Evolutionary conservation across 2,329 filamentous ascomycete genomes (phyloP).

Genomic region (Tolypocladium amazonense): DNA sequence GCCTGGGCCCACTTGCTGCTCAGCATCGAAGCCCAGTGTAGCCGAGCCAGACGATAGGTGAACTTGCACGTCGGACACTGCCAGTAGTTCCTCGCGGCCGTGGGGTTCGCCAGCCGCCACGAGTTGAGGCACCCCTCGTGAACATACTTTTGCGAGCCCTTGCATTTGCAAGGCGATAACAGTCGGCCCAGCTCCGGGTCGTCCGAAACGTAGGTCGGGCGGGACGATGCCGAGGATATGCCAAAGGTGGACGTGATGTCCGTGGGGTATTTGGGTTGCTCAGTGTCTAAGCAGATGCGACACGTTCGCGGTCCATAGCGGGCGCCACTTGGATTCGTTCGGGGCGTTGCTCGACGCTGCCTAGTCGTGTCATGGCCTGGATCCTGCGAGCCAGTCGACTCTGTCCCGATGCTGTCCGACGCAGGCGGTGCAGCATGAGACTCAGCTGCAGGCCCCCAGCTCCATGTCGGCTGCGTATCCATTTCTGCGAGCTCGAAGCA

Average conservation of each 20-base stretch:
- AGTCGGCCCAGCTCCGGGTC: conserved; percentile 66
- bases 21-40: conserved; percentile 64
- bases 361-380: neutral
- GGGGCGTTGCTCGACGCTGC: conserved; percentile 5
- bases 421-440: conserved; percentile 2
- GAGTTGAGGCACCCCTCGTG: conserved; percentile 80
- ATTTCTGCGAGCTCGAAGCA: conserved; percentile 7
- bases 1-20: conserved; percentile 58
- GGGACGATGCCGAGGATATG: conserved; percentile 20
- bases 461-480: conserved; percentile 15
- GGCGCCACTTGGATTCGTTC: conserved; percentile 7
- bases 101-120: conserved; percentile 69
- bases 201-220: conserved; percentile 56
- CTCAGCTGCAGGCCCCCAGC: conserved; percentile 7
- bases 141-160: conserved; percentile 85
- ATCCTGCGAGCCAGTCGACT: neutral
- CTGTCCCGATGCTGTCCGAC: neutral
- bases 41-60: conserved; percentile 65
- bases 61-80: conserved; percentile 83
- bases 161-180: conserved; percentile 85
- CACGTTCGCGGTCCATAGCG: conserved; percentile 67
- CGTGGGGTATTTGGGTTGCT: conserved; percentile 36
- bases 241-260: conserved; percentile 19
- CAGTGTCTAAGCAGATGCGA: conserved; percentile 76
- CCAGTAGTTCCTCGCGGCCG: conserved; percentile 61